Evolutionary conservation across 352 stramenopile genomes (phyloP).

Genomic region (Phytophthora ramorum): DNA sequence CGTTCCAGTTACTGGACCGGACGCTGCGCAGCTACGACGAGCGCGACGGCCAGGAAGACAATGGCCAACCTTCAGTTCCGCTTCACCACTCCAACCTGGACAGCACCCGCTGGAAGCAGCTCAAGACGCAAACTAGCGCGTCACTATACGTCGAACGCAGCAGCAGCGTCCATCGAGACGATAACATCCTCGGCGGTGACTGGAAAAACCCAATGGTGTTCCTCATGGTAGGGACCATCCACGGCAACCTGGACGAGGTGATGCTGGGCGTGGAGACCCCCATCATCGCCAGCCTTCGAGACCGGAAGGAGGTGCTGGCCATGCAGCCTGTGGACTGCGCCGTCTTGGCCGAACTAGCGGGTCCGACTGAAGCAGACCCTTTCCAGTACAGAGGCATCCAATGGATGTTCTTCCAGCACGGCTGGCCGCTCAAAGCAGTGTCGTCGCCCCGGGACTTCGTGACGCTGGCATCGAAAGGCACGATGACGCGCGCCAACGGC

Average conservation of each 20-base stretch:
- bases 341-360: constrained; percentile 41
- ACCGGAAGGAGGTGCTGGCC: constrained; percentile 34
- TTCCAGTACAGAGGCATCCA: constrained; percentile 49
- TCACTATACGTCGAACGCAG: constrained; percentile 40
- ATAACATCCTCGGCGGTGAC: constrained; percentile 28
- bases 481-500: constrained; percentile 34
- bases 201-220: constrained; percentile 41
- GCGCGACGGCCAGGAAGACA: constrained; percentile 27
- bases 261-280: constrained; percentile 41
- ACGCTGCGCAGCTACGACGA: constrained; percentile 42
- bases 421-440: constrained; percentile 31
- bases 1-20: constrained; percentile 38
- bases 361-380: constrained; percentile 36
- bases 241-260: constrained; percentile 31
- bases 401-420: constrained; percentile 39
- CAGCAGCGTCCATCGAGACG: constrained; percentile 25
- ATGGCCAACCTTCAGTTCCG: constrained; percentile 4
- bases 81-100: constrained; percentile 30
- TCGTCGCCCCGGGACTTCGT: constrained; percentile 46
- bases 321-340: constrained; percentile 31
- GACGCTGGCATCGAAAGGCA: constrained; percentile 36
- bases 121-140: constrained; percentile 34
- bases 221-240: constrained; percentile 28
- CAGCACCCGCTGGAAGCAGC: constrained; percentile 40
- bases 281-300: constrained; percentile 25